phyloP scores from a whole-genome alignment of 305 asterid genomes.

The Fraxinus floribunda region DNA sequence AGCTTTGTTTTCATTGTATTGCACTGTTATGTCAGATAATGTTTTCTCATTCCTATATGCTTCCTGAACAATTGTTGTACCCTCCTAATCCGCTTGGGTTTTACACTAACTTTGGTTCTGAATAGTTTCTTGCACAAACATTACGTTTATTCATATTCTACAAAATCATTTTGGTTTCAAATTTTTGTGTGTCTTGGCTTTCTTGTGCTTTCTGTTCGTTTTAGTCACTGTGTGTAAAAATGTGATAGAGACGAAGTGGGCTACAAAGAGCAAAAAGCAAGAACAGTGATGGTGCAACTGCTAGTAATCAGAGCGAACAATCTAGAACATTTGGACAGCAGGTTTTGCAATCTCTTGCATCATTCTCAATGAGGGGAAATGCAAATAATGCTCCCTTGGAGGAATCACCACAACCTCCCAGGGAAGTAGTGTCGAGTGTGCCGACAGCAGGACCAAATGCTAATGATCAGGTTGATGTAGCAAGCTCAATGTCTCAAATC shows the following conservation, averaged over 20 bases:
- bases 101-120: not conserved
- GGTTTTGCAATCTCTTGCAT: slow-evolving; percentile 69
- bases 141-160: not conserved
- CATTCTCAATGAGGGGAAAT: slow-evolving; percentile 37
- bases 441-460: slow-evolving; percentile 34
- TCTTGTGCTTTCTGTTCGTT: not conserved
- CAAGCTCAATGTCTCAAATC: slow-evolving; percentile 66
- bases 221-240: slow-evolving; percentile 7
- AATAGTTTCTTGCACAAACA: not conserved
- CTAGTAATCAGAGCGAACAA: slow-evolving; percentile 44
- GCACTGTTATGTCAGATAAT: not conserved
- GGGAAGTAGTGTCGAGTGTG: slow-evolving; percentile 29
- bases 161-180: not conserved
- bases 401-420: slow-evolving; percentile 24
- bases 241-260: slow-evolving; percentile 55
- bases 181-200: not conserved
- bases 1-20: not conserved
- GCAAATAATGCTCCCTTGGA: slow-evolving; percentile 30
- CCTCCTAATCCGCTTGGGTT: not conserved
- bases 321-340: slow-evolving; percentile 55
- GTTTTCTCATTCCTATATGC: not conserved
- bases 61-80: not conserved
- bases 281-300: slow-evolving; percentile 39
- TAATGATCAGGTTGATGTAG: slow-evolving; percentile 41
- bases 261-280: slow-evolving; percentile 41